A percentile compares a stretch with the other conserved stretches of the same genome.
These are phyloP conservation scores for Drosera spatulata DNA, from an alignment of 179 eudicot genomes.

Conservation along the genomic window DNA sequence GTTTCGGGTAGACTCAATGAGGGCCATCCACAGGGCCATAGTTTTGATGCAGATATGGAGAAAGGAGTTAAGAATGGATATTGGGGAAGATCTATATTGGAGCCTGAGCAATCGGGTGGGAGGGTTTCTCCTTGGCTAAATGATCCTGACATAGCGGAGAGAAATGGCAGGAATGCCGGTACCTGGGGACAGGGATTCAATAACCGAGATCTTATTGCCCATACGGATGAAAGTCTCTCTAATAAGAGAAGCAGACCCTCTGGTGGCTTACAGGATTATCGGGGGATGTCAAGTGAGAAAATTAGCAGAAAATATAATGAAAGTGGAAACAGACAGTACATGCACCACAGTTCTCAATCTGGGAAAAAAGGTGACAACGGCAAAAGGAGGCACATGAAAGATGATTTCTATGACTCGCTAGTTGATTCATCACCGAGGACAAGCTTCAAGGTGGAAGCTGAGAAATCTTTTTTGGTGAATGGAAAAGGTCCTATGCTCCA, in stretches of 20 bases:
- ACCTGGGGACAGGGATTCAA: too few relatives aligned
- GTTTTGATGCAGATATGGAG: conserved; percentile 6
- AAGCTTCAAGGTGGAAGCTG: conserved; percentile 16
- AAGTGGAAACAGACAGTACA: conserved; percentile 21
- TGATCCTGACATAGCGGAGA: too few relatives aligned
- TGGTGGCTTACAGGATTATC: conserved; percentile 31
- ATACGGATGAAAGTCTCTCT: conserved; percentile 17
- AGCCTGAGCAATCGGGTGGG: too few relatives aligned
- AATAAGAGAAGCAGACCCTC: conserved; percentile 28
- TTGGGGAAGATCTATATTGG: too few relatives aligned
- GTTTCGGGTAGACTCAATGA: conserved; percentile 25
- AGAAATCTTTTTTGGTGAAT: conserved; percentile 28
- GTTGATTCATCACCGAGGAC: conserved; percentile 22
- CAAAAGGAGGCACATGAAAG: conserved; percentile 28
- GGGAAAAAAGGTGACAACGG: conserved; percentile 28
- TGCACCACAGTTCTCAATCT: conserved; percentile 16
- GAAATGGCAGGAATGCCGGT: too few relatives aligned
- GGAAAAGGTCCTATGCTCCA: conserved; percentile 37
- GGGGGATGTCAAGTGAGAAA: conserved; percentile 30
- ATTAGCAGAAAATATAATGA: conserved; percentile 29
- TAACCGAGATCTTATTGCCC: conserved; percentile 9
- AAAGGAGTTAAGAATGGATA: too few relatives aligned
- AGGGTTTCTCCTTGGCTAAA: too few relatives aligned
- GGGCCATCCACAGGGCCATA: conserved; percentile 25
- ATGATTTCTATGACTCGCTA: conserved; percentile 19